Conservation (phyloP, 2,329 filamentous ascomycete species). For the Venturia aucupariae region DNA sequence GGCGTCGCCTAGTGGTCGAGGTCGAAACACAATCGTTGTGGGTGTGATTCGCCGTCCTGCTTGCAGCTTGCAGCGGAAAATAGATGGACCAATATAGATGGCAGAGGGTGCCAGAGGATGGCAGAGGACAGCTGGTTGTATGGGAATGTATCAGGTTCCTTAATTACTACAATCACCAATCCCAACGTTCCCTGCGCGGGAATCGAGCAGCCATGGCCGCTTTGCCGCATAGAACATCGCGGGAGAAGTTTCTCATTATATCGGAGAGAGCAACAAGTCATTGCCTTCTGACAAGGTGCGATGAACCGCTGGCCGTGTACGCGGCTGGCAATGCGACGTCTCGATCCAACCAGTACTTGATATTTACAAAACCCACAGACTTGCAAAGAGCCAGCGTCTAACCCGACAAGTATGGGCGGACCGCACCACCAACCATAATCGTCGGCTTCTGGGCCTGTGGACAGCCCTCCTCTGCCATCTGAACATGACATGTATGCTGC, state of each 20-base stretch:
- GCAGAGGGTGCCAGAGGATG: background rate
- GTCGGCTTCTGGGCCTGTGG: conserved; percentile 26
- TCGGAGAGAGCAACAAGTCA: background rate
- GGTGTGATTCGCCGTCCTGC: background rate
- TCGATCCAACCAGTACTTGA: background rate
- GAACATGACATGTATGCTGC: conserved; percentile 52
- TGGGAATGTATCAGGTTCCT: background rate
- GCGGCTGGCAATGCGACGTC: background rate
- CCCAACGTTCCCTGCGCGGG: background rate
- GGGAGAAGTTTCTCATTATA: background rate
- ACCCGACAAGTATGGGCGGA: conserved; percentile 2
- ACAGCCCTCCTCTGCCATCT: conserved; percentile 17
- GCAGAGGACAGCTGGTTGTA: background rate
- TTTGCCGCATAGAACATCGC: background rate
- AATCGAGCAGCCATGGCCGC: background rate
- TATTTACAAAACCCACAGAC: background rate
- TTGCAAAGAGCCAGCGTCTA: background rate
- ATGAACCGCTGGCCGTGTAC: background rate
- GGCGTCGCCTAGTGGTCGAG: no score
- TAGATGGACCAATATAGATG: background rate
- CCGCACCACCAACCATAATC: conserved; percentile 30
- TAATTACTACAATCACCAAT: no score
- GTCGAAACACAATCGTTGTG: background rate
- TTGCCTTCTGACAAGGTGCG: background rate
- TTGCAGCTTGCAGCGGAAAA: conserved; percentile 6